These are phyloP conservation scores for Spinellus fusiger DNA, from an alignment of 192 early-diverging fungal genomes.

Conservation along the genomic window DNA sequence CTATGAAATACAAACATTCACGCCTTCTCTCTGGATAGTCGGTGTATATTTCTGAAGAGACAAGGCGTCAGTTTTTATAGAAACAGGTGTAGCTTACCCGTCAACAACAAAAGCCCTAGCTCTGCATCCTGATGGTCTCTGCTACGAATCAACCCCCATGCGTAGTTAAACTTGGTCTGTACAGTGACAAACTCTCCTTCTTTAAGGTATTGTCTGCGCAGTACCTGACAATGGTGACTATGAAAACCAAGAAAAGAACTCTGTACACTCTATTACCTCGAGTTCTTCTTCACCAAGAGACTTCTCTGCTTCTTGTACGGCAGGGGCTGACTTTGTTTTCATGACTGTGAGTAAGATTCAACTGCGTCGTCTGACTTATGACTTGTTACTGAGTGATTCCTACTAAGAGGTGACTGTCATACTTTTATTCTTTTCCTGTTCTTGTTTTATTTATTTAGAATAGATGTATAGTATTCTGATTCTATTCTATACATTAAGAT, in stretches of 20 bases:
- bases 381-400: too few relatives aligned
- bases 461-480: too few relatives aligned
- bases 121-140: slow-evolving; percentile 49
- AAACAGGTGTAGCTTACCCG: slow-evolving; percentile 51
- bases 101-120: slow-evolving; percentile 59
- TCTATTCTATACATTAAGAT: too few relatives aligned
- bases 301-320: neutral
- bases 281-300: neutral
- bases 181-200: slow-evolving; percentile 51
- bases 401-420: too few relatives aligned
- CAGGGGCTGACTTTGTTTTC: slow-evolving; percentile 14
- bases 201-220: slow-evolving; percentile 59
- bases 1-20: slow-evolving; percentile 90
- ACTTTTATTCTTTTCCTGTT: too few relatives aligned
- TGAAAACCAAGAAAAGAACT: too few relatives aligned
- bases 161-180: slow-evolving; percentile 92
- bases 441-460: too few relatives aligned
- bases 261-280: neutral
- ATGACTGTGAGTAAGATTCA: too few relatives aligned
- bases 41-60: slow-evolving; percentile 62
- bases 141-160: slow-evolving; percentile 75
- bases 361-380: too few relatives aligned
- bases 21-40: slow-evolving; percentile 71
- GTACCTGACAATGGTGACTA: slow-evolving; percentile 34
- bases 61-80: too few relatives aligned